A percentile compares a stretch with the other conserved stretches of the same genome.
phyloP scores from a whole-genome alignment of 495 filamentous ascomycete species.

The Chaetomium fimeti region DNA sequence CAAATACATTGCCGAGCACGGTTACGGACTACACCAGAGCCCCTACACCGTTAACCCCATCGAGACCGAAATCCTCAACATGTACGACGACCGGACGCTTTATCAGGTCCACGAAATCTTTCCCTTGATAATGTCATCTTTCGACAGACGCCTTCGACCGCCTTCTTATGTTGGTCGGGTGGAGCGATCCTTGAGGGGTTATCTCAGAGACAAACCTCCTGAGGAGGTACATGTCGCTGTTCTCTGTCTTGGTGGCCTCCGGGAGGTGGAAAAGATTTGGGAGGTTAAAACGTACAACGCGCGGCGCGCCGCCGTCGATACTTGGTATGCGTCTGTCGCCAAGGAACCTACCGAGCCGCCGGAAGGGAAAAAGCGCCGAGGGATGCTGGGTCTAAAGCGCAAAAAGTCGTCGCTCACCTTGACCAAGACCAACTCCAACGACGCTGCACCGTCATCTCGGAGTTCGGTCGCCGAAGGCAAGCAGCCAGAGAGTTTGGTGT shows the following conservation, averaged over 20 bases:
- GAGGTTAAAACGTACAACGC: slow-evolving; percentile 59
- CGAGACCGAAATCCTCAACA: slow-evolving; percentile 53
- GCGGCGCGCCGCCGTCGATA: slow-evolving; percentile 52
- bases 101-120: slow-evolving; percentile 56
- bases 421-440: slow-evolving; percentile 26
- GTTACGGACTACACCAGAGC: slow-evolving; percentile 38
- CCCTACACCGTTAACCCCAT: slow-evolving; percentile 54
- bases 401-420: slow-evolving; percentile 47
- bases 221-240: slow-evolving; percentile 57
- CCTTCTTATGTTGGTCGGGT: slow-evolving; percentile 57
- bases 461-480: slow-evolving; percentile 14
- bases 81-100: slow-evolving; percentile 57
- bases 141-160: slow-evolving; percentile 54
- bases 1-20: slow-evolving; percentile 48
- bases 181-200: slow-evolving; percentile 57
- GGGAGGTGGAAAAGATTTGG: slow-evolving; percentile 57
- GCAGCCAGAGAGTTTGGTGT: slow-evolving; percentile 42
- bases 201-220: slow-evolving; percentile 53
- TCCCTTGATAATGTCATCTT: slow-evolving; percentile 55
- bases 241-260: slow-evolving; percentile 53
- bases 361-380: slow-evolving; percentile 46
- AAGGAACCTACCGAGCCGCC: slow-evolving; percentile 41
- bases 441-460: slow-evolving; percentile 2
- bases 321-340: slow-evolving; percentile 51
- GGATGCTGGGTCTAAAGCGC: slow-evolving; percentile 47